Evolutionary conservation across 78 protist genomes (phyloP), one percentile per base, ranked within the genome.

Genomic region (Cavenderia fasciculata): DNA sequence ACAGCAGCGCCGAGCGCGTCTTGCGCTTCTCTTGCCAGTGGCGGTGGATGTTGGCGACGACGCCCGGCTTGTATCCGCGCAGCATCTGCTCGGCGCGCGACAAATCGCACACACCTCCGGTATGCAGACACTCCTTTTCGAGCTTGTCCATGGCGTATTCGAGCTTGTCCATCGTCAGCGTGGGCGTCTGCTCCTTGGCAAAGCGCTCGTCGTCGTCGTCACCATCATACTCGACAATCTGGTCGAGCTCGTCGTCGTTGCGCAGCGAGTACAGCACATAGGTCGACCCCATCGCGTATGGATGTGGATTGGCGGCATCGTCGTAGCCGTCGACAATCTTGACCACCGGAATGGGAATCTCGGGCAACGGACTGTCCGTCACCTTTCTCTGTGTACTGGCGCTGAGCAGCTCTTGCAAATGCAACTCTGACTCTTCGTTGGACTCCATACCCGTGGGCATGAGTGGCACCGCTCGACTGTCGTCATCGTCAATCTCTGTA

Each of bases 401-500:
- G 49, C 56, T 49, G 16, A 82, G 65, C 23, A 82, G 65, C 56
- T 82, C 90, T 31, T 82, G 76, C 25, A 82, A 62, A 68, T 82
- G 90, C 0, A 52, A 23, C 27, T 82, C 90, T 2, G 43, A 44
- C 40, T 65, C 90, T 68, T 82, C 90, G 0, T 71, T 44, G 1
- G 44, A 29, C 44, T 82, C 90, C 90, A 82, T 82, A 57, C 90
- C 90, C 7, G 90, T 82, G 5, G 90, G 71, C 59, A 65, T 40
- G 43, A 82, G 56, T 18, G 74, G 73, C 1, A 56, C 70, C 34
- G 41, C 59, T 46, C 44, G 31, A 10, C 79, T 21, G 19, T 82
- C 90, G 44, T 68, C 90, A 68, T 82, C 90, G 2, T 82, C 90
- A 10, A 82, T 56, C 11, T 27, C 78, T 25, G 76, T 65, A 21